These are phyloP conservation scores for Quercus dentata DNA, from an alignment of 306 rosid species.

Conservation along the genomic window DNA sequence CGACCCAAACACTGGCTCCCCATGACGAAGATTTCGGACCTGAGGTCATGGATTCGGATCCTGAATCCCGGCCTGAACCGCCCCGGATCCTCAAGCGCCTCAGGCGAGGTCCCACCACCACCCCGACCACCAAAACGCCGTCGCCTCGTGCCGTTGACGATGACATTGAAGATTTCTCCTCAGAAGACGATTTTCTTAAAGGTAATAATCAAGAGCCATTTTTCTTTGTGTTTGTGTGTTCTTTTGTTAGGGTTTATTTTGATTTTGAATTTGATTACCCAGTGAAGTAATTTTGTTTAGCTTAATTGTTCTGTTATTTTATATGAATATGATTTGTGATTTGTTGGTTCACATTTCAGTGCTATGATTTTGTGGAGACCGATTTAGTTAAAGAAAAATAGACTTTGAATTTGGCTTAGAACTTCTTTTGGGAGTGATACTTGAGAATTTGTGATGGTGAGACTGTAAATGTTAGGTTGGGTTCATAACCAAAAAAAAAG, in stretches of 20 bases:
- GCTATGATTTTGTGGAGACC: background rate
- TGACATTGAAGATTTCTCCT: conserved; percentile 49
- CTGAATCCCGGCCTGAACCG: conserved; percentile 16
- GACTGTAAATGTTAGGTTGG: background rate
- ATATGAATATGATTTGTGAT: background rate
- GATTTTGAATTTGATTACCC: too few species aligned
- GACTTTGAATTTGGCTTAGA: background rate
- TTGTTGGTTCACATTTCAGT: background rate
- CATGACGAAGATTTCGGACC: conserved; percentile 12
- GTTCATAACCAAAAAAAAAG: background rate
- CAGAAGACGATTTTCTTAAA: conserved; percentile 11
- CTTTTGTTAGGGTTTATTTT: background rate
- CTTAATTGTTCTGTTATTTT: too few species aligned
- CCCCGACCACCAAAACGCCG: background rate
- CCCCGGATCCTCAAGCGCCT: conserved; percentile 40
- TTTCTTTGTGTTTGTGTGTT: background rate
- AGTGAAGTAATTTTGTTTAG: too few species aligned
- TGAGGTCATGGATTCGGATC: conserved; percentile 12
- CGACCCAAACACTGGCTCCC: conserved; percentile 5
- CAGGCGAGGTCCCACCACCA: conserved; percentile 27
- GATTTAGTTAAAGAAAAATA: background rate
- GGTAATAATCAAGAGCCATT: conserved; percentile 7
- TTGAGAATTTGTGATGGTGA: background rate
- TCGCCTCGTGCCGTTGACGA: conserved; percentile 22
- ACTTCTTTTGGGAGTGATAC: background rate